These are phyloP conservation scores for Anastatica hierochuntica DNA, from an alignment of 345 rosid species.

Conservation along the genomic window DNA sequence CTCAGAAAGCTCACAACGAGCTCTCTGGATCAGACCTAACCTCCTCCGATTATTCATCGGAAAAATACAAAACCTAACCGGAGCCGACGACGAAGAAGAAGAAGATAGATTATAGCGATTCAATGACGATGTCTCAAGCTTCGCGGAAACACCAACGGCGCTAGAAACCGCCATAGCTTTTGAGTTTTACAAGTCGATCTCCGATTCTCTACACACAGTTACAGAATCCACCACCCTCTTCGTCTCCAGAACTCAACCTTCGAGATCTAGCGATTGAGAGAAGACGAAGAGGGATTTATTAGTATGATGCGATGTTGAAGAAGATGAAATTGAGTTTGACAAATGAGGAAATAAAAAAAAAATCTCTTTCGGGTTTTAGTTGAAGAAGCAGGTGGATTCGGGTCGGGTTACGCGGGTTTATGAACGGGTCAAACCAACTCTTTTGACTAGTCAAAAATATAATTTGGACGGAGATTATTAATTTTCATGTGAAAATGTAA, in stretches of 20 bases:
- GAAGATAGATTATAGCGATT: conserved; percentile 12
- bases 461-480: background rate
- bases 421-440: conserved; percentile 17
- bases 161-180: conserved; percentile 36
- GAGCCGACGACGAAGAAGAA: conserved; percentile 11
- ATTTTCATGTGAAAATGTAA: background rate
- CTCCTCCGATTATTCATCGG: conserved; percentile 23
- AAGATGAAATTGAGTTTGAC: background rate
- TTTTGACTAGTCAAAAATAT: background rate
- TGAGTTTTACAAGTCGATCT: background rate
- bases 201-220: background rate
- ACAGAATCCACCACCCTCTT: no score
- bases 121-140: conserved; percentile 26
- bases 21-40: conserved; percentile 22
- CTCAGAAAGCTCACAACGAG: conserved; percentile 34
- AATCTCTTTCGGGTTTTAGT: conserved; percentile 1
- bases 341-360: background rate
- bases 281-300: conserved; percentile 12
- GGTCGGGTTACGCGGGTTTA: conserved; percentile 15
- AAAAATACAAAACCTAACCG: conserved; percentile 15
- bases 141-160: conserved; percentile 19
- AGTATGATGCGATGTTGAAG: background rate
- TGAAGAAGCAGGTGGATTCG: conserved; percentile 14
- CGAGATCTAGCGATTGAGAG: conserved; percentile 11
- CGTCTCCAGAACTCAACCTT: conserved; percentile 15